Base-by-base conservation (phyloP, 257 asterid genomes). In the Cinchona pubescens region DNA sequence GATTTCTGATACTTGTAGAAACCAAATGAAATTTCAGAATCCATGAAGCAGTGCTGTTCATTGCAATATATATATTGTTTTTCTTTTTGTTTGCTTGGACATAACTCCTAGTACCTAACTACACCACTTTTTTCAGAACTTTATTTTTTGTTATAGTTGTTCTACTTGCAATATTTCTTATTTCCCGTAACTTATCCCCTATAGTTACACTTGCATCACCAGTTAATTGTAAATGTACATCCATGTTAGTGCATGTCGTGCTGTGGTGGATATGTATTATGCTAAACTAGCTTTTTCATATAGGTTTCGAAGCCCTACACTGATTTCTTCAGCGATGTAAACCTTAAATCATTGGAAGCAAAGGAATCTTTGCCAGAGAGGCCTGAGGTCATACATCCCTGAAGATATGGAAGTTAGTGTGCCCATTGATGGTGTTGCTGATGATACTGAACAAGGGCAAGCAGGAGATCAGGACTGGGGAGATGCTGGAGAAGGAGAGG, bases 221-320 rank as follows among this genome's bases (percentile, higher is more conserved):
- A 40, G 27, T 66, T 46, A 34, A 34, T 11, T 3, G 9, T 7
- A 29, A 34, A 40, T 10, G 12, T 59, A 42, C 10, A 37, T 64
- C 19, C 5, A 3, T 18, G n/a, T n/a, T n/a, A 23, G 14, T 55
- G 30, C 30, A 55, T 6, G 30, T 23, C n/a, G n/a, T n/a, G n/a
- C n/a, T n/a, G n/a, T n/a, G 30, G 30, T n/a, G 37, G 40, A 63
- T 21, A 58, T 48, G 40, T 60, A 46, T 70, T 9, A 49, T 37
- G 21, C n/a, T 12, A 59, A 69, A 75, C 35, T 35, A 34, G n/a
- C n/a, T 13, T 73, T 32, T 46, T 55, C 56, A 49, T 49, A 4
- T 30, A 93, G 98, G 97, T 93, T 49, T 83, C 96, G 30, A 90
- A 91, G 86, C 98, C 98, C n/a, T 93, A 88, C 74, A 29, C 71